Evolutionary conservation across 345 rosid species (phyloP), one percentile per base, ranked within the genome.

Genomic region (Kandelia obovata): DNA sequence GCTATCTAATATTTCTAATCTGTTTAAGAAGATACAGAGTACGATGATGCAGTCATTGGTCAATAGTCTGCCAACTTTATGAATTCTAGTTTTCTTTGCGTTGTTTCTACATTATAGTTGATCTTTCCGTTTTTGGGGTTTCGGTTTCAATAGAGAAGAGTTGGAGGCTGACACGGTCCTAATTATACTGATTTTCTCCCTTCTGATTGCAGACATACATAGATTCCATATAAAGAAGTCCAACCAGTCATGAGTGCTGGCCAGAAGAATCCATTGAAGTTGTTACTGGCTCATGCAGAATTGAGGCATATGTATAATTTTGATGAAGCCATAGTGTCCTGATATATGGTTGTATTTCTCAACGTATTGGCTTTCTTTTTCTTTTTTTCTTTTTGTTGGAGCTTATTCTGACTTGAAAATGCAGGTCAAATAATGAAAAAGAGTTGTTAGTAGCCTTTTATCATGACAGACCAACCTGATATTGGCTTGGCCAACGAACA

Each of bases 401-500:
- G 27, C 51, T 20, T 25, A 30, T 27, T 47, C 32, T 71, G 59
- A 25, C 71, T 68, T 55, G 49, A 34, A 63, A 52, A 75, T 84
- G 67, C 83, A 94, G 97, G 85, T 88, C 73, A 77, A 77, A 71
- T 76, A 84, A 75, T 77, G 89, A 65, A 81, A 81, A 88, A 78
- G 88, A 88, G 71, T 83, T 94, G 39, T 79, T 31, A 75, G 77
- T 83, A 57, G 76, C 93, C 96, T 31, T 90, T 88, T 73, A 91
- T 91, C 91, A 88, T 73, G 98, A 91, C 78, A 88, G 80, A 73
- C 78, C 91, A 70, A 88, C 90, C 28, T 87, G 87, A 69, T 91
- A 97, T 28, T 75, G 91, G 74, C 98, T 28, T 75, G 91, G 74
- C 97, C 98, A 66, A 96, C 95, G 15, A 94, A 91, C 66, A 94